phyloP scores from a whole-genome alignment of 2,329 filamentous ascomycete genomes.

The Chaetomium strumarium region DNA sequence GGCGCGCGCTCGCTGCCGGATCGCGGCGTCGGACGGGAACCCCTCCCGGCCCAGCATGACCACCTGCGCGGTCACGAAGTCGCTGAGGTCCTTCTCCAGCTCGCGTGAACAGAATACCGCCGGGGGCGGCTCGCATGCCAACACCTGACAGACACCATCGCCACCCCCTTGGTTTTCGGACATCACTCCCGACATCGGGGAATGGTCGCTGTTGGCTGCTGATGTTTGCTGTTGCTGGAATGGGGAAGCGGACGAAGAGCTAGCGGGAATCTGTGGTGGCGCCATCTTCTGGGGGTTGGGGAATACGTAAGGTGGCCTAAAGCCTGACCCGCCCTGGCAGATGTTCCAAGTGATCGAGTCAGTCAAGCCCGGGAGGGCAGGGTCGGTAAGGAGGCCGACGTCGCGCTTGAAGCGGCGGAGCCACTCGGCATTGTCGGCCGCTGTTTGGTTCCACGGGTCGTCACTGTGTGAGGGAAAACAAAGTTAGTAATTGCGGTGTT shows the following conservation, averaged over 20 bases:
- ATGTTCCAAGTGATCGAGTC: conserved; percentile 40
- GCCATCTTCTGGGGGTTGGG: conserved; percentile 38
- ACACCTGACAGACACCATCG: conserved; percentile 41
- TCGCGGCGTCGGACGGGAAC: conserved; percentile 43
- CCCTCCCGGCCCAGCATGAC: conserved; percentile 29
- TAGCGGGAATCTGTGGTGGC: not conserved
- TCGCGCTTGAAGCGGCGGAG: conserved; percentile 57
- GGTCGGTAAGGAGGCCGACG: conserved; percentile 44
- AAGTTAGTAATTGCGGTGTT: conserved; percentile 18
- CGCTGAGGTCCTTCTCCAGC: conserved; percentile 48
- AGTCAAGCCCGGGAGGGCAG: conserved; percentile 46
- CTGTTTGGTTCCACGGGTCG: conserved; percentile 59
- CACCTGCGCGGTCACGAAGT: conserved; percentile 41
- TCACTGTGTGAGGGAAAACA: conserved; percentile 36
- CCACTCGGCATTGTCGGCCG: conserved; percentile 60
- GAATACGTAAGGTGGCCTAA: conserved; percentile 49
- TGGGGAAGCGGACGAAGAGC: conserved; percentile 28
- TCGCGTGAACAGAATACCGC: conserved; percentile 53
- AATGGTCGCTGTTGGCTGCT: not conserved
- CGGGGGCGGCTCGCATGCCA: conserved; percentile 42
- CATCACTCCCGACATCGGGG: too few relatives aligned
- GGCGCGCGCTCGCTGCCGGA: conserved; percentile 42
- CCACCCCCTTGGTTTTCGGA: conserved; percentile 32
- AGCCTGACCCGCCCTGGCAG: conserved; percentile 47
- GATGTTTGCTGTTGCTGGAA: conserved; percentile 22